Evolutionary conservation across 176 grass and related monocot genomes (phyloP).

Genomic region (Echinochloa phyllopogon): DNA sequence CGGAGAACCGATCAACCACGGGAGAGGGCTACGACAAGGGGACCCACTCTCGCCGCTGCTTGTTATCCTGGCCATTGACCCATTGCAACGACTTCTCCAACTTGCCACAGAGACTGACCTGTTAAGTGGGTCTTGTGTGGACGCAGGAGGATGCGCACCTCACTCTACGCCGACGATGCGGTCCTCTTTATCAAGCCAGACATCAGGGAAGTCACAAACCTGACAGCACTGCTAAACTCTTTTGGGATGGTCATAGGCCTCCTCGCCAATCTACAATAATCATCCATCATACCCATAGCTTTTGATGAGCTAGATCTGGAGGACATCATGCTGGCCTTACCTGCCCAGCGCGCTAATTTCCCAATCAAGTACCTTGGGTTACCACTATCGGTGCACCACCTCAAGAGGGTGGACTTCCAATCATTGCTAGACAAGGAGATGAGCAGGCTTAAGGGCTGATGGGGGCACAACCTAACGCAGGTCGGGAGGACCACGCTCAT

Average conservation of each 20-base stretch:
- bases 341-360: not conserved
- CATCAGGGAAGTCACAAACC: not conserved
- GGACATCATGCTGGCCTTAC: not conserved
- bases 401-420: not conserved
- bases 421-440: not conserved
- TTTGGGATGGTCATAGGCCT: not conserved
- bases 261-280: not conserved
- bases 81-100: not conserved
- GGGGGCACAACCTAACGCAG: not conserved
- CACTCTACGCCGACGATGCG: not conserved
- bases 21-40: not conserved
- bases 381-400: accelerated
- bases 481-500: accelerated
- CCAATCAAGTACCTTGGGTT: not conserved
- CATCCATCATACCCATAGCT: not conserved
- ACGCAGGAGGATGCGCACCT: not conserved
- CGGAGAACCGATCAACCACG: not conserved
- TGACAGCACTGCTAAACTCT: too few species aligned
- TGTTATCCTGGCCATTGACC: not conserved
- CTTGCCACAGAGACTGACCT: not conserved
- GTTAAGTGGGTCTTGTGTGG: too few species aligned
- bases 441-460: not conserved
- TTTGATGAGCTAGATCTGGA: not conserved
- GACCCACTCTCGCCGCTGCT: not conserved
- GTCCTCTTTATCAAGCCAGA: not conserved